Percentiles rank a stretch among this genome's conserved stretches.
phyloP scores from a whole-genome alignment of 495 filamentous ascomycete genomes.

The Filosporella fistucella region DNA sequence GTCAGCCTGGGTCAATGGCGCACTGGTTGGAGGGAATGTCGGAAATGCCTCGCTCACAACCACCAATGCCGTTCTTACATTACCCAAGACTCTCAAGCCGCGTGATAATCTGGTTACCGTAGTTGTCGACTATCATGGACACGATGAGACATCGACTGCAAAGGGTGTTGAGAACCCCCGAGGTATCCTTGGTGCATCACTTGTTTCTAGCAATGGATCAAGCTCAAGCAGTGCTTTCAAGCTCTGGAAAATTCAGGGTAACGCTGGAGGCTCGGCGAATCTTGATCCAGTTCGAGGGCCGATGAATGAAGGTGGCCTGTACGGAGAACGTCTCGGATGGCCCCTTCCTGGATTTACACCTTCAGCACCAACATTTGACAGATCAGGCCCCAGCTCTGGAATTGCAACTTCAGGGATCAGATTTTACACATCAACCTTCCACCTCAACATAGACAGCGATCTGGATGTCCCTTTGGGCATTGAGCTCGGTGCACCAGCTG shows the following conservation, averaged over 20 bases:
- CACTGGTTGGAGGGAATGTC: slow-evolving; percentile 47
- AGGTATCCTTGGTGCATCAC: slow-evolving; percentile 57
- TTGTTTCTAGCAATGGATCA: slow-evolving; percentile 23
- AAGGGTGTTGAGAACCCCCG: slow-evolving; percentile 50
- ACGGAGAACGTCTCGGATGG: slow-evolving; percentile 30
- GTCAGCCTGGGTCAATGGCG: slow-evolving; percentile 53
- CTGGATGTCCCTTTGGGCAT: slow-evolving; percentile 53
- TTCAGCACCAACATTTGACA: slow-evolving; percentile 4
- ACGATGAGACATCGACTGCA: slow-evolving; percentile 55
- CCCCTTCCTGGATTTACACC: slow-evolving; percentile 26
- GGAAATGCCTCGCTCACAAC: slow-evolving; percentile 32
- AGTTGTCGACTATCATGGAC: slow-evolving; percentile 64
- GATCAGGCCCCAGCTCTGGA: slow-evolving; percentile 42
- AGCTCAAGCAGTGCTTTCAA: slow-evolving; percentile 41
- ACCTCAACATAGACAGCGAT: slow-evolving; percentile 51
- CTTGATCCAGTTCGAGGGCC: slow-evolving; percentile 44
- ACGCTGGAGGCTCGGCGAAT: slow-evolving; percentile 61
- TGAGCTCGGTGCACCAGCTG: slow-evolving; percentile 39
- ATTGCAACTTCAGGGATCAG: slow-evolving; percentile 49
- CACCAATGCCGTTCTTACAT: slow-evolving; percentile 22
- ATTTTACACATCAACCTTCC: slow-evolving; percentile 58
- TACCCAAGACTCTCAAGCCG: slow-evolving; percentile 34
- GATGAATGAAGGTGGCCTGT: slow-evolving; percentile 34
- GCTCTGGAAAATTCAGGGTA: slow-evolving; percentile 68
- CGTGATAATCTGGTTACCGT: slow-evolving; percentile 58